Conservation (phyloP, 1,139 yeast genomes). For the Kodamaea suecica region DNA sequence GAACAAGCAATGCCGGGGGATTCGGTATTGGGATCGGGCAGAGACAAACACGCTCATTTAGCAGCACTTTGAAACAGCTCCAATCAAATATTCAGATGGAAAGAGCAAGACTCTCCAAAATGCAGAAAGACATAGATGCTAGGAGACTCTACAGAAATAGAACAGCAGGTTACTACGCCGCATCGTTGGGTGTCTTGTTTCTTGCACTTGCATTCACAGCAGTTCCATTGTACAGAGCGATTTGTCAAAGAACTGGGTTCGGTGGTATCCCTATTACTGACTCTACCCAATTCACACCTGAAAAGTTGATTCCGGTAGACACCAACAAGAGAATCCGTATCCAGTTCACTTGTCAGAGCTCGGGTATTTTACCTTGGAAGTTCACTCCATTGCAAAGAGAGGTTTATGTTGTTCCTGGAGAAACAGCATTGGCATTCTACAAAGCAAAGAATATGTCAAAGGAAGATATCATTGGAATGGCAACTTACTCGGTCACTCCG, state of each 20-base stretch:
- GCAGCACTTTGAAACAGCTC: background rate
- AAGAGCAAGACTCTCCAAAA: slow-evolving; percentile 12
- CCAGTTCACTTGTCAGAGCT: slow-evolving; percentile 87
- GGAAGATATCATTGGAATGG: slow-evolving; percentile 96
- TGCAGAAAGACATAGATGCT: slow-evolving; percentile 26
- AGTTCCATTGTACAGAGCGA: slow-evolving; percentile 87
- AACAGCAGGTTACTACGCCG: slow-evolving; percentile 68
- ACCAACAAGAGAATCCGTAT: slow-evolving; percentile 78
- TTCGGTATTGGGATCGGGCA: background rate
- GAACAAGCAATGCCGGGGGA: background rate
- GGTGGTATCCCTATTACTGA: slow-evolving; percentile 96
- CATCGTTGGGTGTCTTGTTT: slow-evolving; percentile 68
- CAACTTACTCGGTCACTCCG: slow-evolving; percentile 94
- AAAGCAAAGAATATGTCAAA: slow-evolving; percentile 84
- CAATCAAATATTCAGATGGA: slow-evolving; percentile 5
- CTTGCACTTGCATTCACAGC: slow-evolving; percentile 85
- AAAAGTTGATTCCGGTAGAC: slow-evolving; percentile 83
- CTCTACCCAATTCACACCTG: slow-evolving; percentile 73
- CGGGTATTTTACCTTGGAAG: slow-evolving; percentile 92
- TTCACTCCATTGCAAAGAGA: slow-evolving; percentile 94
- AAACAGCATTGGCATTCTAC: slow-evolving; percentile 94
- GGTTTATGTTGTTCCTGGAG: slow-evolving; percentile 94
- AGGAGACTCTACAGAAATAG: slow-evolving; percentile 32
- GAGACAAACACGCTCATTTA: background rate
- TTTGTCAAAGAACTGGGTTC: slow-evolving; percentile 94